Evolutionary conservation across 805 yeast species (phyloP), one percentile per base, ranked within the genome.

Genomic region (Pichia nanzhaoensis): DNA sequence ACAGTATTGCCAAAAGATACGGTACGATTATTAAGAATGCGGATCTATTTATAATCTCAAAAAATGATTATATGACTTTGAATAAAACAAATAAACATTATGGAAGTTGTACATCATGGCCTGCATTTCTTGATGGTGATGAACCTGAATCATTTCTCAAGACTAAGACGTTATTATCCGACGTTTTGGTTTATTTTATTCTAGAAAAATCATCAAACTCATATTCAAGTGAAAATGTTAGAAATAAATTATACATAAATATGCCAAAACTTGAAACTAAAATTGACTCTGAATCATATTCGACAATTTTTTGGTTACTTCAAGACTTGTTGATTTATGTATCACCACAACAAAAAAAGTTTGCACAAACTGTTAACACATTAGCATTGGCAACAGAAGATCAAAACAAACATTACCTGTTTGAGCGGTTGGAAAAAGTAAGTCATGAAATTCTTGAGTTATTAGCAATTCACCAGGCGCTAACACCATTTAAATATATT

Each of bases 41-140:
- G 1, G 84, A 82, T 55, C 75, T 86, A 18, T 84, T 82, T 56
- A 78, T 84, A 4, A 69, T 90, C 40, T 69, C 75, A 38, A 75
- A 77, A 51, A 69, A 69, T 5, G 78, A 77, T 19, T 30, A 55
- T 71, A 9, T 68, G 28, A 71, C 74, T 53, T 72, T 75, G 36
- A 63, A 66, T 12, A 62, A 64, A 12, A 66, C 20, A 12, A 28
- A 18, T 17, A 9, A 12, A 5, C 37, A 75, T 2, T 89, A 87
- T 63, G 93, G 95, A 1, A 74, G 84, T 2, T 61, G 56, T 8
- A 55, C 63, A 14, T 66, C 67, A 17, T 90, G 96, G 97, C 96
- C 96, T 2, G 95, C 96, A 0, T 90, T 95, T 88, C 61, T 89
- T 1, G 59, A 77, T 39, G 95, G 87, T 55, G 68, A 81, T 19